Percentiles rank a stretch among this genome's conserved stretches.
These are phyloP conservation scores for Melastoma malabathricum DNA, from an alignment of 345 rosid genomes.

Conservation along the genomic window DNA sequence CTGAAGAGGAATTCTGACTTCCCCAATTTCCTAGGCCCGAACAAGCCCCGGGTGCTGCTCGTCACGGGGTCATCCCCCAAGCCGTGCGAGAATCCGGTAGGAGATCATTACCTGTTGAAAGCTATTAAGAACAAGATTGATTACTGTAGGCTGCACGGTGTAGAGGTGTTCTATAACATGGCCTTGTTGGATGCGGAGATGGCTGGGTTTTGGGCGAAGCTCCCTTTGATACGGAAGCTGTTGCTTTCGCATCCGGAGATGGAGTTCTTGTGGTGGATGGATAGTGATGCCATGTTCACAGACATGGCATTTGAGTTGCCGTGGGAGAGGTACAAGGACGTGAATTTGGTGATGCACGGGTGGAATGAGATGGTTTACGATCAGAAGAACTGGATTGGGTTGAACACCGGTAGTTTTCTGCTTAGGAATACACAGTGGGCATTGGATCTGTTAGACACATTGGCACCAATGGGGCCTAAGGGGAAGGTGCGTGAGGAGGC, in stretches of 20 bases:
- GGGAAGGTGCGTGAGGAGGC: constrained; percentile 50
- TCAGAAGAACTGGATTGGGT: constrained; percentile 8
- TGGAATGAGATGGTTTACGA: constrained; percentile 6
- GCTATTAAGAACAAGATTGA: constrained; percentile 10
- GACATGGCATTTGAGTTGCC: constrained; percentile 11
- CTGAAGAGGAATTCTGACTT: constrained; percentile 21
- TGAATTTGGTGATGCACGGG: constrained; percentile 10
- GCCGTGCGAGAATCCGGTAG: constrained; percentile 29
- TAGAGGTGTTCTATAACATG: constrained; percentile 5
- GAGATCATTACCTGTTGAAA: constrained; percentile 9
- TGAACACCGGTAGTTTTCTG: constrained; percentile 6
- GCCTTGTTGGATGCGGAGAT: constrained; percentile 7
- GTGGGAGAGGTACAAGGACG: constrained; percentile 3
- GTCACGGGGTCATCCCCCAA: constrained; percentile 54
- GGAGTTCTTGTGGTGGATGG: constrained; percentile 7
- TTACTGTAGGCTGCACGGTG: constrained; percentile 6
- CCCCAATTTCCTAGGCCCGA: constrained; percentile 29
- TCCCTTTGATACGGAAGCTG: constrained; percentile 2
- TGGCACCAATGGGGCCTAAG: constrained; percentile 53
- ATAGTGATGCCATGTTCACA: constrained; percentile 3
- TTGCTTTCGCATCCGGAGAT: constrained; percentile 4
- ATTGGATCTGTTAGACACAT: constrained; percentile 23
- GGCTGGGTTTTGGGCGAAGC: constrained; percentile 8
- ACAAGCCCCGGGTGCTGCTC: constrained; percentile 39
- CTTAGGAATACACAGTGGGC: constrained; percentile 9